These are phyloP conservation scores for Lagerstroemia speciosa DNA, from an alignment of 345 rosid genomes.

Conservation along the genomic window DNA sequence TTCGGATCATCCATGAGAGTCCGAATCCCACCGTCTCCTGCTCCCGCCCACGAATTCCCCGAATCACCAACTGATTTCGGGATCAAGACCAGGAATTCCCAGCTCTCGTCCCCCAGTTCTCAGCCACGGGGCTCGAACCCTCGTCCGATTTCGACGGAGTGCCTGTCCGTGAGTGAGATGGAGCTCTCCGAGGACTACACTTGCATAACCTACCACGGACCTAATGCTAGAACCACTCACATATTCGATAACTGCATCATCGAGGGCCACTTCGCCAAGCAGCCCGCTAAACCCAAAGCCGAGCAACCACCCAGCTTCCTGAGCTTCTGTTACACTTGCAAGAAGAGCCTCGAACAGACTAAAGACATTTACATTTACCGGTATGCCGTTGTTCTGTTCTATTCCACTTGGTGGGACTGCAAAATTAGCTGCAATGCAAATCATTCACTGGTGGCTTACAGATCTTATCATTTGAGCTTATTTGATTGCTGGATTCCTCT, in stretches of 20 bases:
- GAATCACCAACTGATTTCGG: conserved; percentile 43
- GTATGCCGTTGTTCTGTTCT: conserved; percentile 20
- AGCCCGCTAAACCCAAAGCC: conserved; percentile 9
- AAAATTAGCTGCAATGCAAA: no score
- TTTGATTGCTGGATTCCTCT: background rate
- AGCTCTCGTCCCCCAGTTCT: conserved; percentile 18
- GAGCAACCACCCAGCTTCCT: conserved; percentile 31
- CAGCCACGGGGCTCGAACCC: conserved; percentile 12
- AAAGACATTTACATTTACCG: conserved; percentile 72
- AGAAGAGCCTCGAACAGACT: conserved; percentile 55
- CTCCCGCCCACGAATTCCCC: conserved; percentile 11
- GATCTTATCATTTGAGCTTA: no score
- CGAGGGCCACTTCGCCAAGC: conserved; percentile 20
- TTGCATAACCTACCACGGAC: conserved; percentile 64
- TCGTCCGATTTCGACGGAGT: conserved; percentile 10
- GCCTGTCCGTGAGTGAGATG: conserved; percentile 41
- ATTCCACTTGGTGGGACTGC: no score
- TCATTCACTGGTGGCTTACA: no score
- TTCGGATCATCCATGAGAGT: conserved; percentile 48
- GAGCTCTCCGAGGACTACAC: conserved; percentile 85
- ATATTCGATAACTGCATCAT: conserved; percentile 70
- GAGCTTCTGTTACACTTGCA: conserved; percentile 61
- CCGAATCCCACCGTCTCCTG: conserved; percentile 34
- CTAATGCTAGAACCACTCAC: conserved; percentile 73
- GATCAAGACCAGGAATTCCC: conserved; percentile 31